A percentile compares a stretch with the other conserved stretches of the same genome.
These are phyloP conservation scores for Tetramitus jugosus DNA, from an alignment of 208 protist species.

Conservation along the genomic window DNA sequence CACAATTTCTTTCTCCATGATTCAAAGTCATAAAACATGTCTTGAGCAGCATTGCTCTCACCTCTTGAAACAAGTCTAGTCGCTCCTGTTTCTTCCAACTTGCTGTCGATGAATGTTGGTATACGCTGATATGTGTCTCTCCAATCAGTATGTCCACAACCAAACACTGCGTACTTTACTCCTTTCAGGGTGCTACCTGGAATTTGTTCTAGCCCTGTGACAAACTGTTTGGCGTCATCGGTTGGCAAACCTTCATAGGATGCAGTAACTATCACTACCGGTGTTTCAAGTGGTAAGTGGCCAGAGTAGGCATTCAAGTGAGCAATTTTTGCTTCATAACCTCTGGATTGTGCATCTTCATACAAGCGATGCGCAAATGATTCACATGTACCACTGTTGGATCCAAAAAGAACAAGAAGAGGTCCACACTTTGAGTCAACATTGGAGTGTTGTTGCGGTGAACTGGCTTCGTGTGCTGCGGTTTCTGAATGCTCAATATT, in stretches of 20 bases:
- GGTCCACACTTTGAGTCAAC: not conserved
- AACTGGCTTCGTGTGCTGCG: not conserved
- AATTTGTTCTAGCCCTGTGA: not conserved
- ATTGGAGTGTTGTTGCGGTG: not conserved
- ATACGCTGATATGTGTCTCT: not conserved
- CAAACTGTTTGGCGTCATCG: not conserved
- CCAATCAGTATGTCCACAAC: conserved; percentile 3
- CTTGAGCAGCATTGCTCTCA: not conserved
- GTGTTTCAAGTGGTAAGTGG: not conserved
- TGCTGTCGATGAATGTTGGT: not conserved
- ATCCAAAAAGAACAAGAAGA: not conserved
- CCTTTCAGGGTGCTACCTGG: not conserved
- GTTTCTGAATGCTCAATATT: not conserved
- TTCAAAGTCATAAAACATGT: not conserved
- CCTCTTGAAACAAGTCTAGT: not conserved
- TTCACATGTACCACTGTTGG: conserved; percentile 4
- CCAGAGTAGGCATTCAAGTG: not conserved
- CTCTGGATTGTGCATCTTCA: not conserved
- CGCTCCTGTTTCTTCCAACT: not conserved
- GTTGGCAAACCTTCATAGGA: not conserved
- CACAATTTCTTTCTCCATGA: not conserved
- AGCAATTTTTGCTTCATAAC: not conserved
- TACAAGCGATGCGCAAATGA: not conserved
- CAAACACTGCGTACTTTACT: not conserved
- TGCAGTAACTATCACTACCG: not conserved